phyloP scores from a whole-genome alignment of 23 red algal species.

The Cyanidiococcus yangmingshanensis region DNA sequence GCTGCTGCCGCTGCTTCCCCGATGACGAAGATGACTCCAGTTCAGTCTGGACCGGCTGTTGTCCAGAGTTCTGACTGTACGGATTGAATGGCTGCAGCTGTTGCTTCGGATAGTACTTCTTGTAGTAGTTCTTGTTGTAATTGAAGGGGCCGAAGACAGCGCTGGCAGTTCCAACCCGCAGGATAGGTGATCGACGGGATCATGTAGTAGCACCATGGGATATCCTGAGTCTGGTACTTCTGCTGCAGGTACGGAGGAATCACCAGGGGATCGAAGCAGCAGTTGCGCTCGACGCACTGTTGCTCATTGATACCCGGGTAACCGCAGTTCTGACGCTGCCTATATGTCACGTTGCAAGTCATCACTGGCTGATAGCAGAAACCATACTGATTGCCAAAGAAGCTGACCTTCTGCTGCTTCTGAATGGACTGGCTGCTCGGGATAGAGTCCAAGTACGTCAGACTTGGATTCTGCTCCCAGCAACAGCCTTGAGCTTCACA shows the following conservation, averaged over 20 bases:
- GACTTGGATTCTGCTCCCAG: conserved; percentile 11
- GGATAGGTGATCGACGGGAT: conserved; percentile 8
- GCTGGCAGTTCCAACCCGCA: not conserved
- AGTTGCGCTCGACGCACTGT: conserved; percentile 3
- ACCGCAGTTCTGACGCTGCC: conserved; percentile 17
- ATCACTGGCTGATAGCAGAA: conserved; percentile 13
- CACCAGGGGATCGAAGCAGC: conserved; percentile 16
- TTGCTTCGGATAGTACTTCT: conserved; percentile 23
- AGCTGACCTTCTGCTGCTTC: conserved; percentile 16
- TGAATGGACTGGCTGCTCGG: not conserved
- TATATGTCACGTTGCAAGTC: conserved; percentile 9
- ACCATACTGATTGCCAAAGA: not conserved
- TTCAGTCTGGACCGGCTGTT: not conserved
- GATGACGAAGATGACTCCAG: not conserved
- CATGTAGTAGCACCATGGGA: conserved; percentile 22
- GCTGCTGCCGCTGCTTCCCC: not conserved
- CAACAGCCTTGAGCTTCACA: conserved; percentile 9
- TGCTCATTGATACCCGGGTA: conserved; percentile 9
- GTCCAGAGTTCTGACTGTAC: conserved; percentile 5
- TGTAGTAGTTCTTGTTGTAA: conserved; percentile 7
- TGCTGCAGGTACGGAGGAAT: conserved; percentile 9
- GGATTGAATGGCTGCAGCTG: conserved; percentile 10
- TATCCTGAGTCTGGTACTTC: not conserved
- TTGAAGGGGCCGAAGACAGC: not conserved
- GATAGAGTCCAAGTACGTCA: conserved; percentile 7